These are phyloP conservation scores for Globisporangium spiculum DNA, from an alignment of 352 stramenopile species.

Conservation along the genomic window DNA sequence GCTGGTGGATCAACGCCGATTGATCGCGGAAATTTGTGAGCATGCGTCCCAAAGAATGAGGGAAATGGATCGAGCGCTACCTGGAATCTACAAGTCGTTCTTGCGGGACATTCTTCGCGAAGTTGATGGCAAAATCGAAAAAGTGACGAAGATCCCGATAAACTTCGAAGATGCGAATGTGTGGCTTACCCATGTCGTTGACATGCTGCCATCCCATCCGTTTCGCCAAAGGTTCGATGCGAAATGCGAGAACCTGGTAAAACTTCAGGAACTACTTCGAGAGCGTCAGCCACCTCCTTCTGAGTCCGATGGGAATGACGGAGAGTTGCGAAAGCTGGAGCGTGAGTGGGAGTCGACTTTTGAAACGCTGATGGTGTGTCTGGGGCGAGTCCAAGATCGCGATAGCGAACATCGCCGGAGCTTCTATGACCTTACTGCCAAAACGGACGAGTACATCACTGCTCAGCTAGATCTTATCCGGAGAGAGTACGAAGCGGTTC, in stretches of 20 bases:
- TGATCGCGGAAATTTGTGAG: slow-evolving; percentile 32
- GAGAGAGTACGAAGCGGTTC: slow-evolving; percentile 34
- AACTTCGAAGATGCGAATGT: slow-evolving; percentile 40
- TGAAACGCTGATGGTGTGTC: slow-evolving; percentile 59
- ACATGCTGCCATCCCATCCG: slow-evolving; percentile 51
- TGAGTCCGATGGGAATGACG: slow-evolving; percentile 11
- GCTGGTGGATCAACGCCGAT: slow-evolving; percentile 47
- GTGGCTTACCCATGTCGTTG: slow-evolving; percentile 49
- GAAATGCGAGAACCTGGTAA: slow-evolving; percentile 50
- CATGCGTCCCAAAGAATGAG: slow-evolving; percentile 32
- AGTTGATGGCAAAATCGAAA: slow-evolving; percentile 51
- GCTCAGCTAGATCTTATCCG: slow-evolving; percentile 37
- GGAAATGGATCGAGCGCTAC: slow-evolving; percentile 42
- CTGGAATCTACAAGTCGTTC: slow-evolving; percentile 50
- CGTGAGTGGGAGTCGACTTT: slow-evolving; percentile 60
- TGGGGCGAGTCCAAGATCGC: slow-evolving; percentile 52
- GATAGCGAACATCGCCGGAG: slow-evolving; percentile 64
- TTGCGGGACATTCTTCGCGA: slow-evolving; percentile 43
- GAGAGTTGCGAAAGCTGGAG: slow-evolving; percentile 43
- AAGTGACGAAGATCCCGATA: slow-evolving; percentile 57
- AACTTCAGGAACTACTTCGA: slow-evolving; percentile 41
- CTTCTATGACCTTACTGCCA: slow-evolving; percentile 44
- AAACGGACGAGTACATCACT: slow-evolving; percentile 40
- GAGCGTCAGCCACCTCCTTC: slow-evolving; percentile 14
- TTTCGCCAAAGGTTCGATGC: slow-evolving; percentile 49